Evolutionary conservation across 768 basidiomycete species (phyloP).

Genomic region (Auricularia heimuer): DNA sequence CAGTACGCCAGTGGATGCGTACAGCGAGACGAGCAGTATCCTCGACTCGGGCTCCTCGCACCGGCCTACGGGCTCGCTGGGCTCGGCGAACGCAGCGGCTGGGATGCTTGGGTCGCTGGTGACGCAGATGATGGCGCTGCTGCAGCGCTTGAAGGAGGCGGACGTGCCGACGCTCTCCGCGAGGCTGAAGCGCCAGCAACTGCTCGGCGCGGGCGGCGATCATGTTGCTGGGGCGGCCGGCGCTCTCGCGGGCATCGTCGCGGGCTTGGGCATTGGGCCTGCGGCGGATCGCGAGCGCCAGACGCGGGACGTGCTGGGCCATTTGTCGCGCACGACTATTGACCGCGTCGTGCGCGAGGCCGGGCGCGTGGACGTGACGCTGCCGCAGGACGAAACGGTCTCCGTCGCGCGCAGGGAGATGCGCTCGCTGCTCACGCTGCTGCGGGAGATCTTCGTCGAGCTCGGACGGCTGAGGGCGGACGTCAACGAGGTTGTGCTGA

Average conservation of each 20-base stretch:
- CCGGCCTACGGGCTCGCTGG: background rate
- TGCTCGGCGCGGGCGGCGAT: constrained; percentile 64
- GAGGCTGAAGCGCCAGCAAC: constrained; percentile 82
- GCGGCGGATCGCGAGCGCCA: background rate
- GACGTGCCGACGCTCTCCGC: constrained; percentile 84
- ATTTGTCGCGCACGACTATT: constrained; percentile 78
- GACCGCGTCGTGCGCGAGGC: constrained; percentile 64
- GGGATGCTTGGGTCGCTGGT: constrained; percentile 40
- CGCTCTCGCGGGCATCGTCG: background rate
- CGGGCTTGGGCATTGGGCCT: background rate
- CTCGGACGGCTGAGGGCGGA: constrained; percentile 71
- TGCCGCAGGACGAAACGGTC: constrained; percentile 57
- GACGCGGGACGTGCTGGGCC: constrained; percentile 33
- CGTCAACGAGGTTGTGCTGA: constrained; percentile 83
- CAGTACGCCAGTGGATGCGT: background rate
- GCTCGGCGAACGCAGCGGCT: background rate
- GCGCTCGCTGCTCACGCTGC: constrained; percentile 67
- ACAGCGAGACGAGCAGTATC: constrained; percentile 2
- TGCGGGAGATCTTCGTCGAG: constrained; percentile 78
- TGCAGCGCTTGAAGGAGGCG: constrained; percentile 56
- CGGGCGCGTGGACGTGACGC: constrained; percentile 31
- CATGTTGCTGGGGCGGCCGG: background rate
- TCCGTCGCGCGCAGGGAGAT: constrained; percentile 69
- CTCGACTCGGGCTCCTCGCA: background rate
- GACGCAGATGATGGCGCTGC: constrained; percentile 53